Evolutionary conservation across 2,329 filamentous ascomycete species (phyloP), one percentile per base, ranked within the genome.

Genomic region (Penicillium brevicompactum): DNA sequence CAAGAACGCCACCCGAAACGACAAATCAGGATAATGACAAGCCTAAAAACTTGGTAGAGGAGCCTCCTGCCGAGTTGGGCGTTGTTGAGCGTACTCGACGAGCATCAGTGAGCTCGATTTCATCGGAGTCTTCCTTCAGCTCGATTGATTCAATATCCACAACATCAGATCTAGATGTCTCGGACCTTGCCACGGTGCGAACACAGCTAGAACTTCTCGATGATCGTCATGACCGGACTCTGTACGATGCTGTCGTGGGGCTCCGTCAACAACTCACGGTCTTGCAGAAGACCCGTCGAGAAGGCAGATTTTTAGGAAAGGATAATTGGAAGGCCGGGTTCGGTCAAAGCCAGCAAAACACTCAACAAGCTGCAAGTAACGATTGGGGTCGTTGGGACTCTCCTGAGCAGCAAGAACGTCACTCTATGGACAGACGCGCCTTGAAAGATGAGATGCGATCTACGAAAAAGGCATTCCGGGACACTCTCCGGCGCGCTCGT

Each of bases 121-220:
- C 69, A 10, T 74, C 71, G 5, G 65, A 72, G 6, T 67, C 68
- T 2, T 75, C 73, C 1, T 60, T 75, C 11, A 69, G 69, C 44
- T 75, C 73, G 1, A 71, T 75, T 42, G 70, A 74, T 38, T 68
- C 72, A 9, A 50, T 75, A 21, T 73, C 70, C 18, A 73, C 72
- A 5, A 70, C 69, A 3, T 74, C 72, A 4, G 72, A 74, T 13
- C 63, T 75, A 30, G 67, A 64, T 37, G 63, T 70, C 6, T 67
- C 70, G 1, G 73, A 75, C 50, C 67, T 75, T 22, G 67, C 69
- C 14, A 70, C 68, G 3, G 63, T 74, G 18, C 71, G 73, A 48
- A 62, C 65, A 9, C 72, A 75, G 48, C 66, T 75, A 9, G 62
- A 69, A 7, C 67, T 69, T 7, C 57, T 75, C 3, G 56, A 72